Evolutionary conservation across 2,329 filamentous ascomycete genomes (phyloP).

Genomic region (Botrytis pseudocinerea): DNA sequence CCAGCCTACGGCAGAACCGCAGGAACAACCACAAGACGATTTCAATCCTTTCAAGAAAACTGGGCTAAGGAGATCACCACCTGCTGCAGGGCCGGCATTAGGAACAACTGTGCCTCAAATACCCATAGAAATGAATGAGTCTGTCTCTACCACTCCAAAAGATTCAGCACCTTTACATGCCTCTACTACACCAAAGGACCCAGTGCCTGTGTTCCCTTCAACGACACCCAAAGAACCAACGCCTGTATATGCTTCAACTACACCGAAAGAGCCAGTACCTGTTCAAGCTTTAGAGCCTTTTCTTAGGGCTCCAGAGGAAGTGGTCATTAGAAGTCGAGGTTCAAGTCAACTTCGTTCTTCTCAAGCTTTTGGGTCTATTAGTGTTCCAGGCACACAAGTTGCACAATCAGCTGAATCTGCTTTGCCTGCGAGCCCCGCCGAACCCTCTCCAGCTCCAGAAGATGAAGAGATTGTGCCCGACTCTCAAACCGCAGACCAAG

Average conservation of each 20-base stretch:
- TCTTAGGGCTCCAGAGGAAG: slow-evolving; percentile 10
- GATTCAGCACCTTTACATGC: slow-evolving; percentile 24
- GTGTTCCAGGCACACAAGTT: slow-evolving; percentile 4
- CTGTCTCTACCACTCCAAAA: slow-evolving; percentile 25
- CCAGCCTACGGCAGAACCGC: slow-evolving; percentile 1
- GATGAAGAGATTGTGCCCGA: background rate
- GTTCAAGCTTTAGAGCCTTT: slow-evolving; percentile 17
- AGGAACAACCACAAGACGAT: slow-evolving; percentile 22
- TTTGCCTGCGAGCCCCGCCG: slow-evolving; percentile 4
- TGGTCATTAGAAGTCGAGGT: slow-evolving; percentile 15
- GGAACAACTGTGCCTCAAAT: background rate
- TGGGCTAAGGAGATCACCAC: slow-evolving; percentile 29
- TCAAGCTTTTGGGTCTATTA: slow-evolving; percentile 20
- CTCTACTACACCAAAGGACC: slow-evolving; percentile 26
- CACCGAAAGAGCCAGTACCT: slow-evolving; percentile 28
- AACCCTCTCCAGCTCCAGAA: slow-evolving; percentile 1
- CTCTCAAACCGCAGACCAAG: background rate
- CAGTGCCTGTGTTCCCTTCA: slow-evolving; percentile 21
- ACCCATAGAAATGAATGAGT: background rate
- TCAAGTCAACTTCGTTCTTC: slow-evolving; percentile 10
- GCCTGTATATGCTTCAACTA: slow-evolving; percentile 18
- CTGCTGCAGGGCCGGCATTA: slow-evolving; percentile 13
- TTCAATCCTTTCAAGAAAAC: slow-evolving; percentile 27
- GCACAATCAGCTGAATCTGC: background rate
- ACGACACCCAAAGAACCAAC: slow-evolving; percentile 10